Evolutionary conservation across 2,329 filamentous ascomycete species (phyloP).

Genomic region (Paecilomyces niveus): DNA sequence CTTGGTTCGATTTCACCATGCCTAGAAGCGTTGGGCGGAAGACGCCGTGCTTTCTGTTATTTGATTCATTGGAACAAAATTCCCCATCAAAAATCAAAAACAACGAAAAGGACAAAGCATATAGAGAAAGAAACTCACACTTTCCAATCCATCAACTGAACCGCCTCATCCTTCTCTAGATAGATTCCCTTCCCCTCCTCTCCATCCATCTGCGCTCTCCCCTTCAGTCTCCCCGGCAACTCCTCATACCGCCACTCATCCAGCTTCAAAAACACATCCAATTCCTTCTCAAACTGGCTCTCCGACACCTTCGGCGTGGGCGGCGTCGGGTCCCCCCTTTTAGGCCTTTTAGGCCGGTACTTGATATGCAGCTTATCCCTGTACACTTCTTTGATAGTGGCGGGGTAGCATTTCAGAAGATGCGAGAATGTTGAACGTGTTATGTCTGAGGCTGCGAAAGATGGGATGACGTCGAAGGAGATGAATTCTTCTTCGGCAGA

Average conservation of each 20-base stretch:
- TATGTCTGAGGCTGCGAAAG: conserved; percentile 19
- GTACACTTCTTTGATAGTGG: conserved; percentile 17
- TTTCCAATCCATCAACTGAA: conserved; percentile 38
- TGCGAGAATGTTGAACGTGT: conserved; percentile 16
- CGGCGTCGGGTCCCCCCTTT: conserved; percentile 1
- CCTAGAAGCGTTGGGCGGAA: conserved; percentile 33
- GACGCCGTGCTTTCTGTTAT: conserved; percentile 32
- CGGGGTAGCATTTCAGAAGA: conserved; percentile 19
- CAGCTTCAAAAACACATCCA: conserved; percentile 21
- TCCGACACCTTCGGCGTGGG: background rate
- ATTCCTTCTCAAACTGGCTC: conserved; percentile 11
- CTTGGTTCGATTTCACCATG: conserved; percentile 31
- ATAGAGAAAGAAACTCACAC: conserved; percentile 31
- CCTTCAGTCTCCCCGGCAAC: conserved; percentile 19
- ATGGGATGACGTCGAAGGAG: background rate
- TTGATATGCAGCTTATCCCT: conserved; percentile 15
- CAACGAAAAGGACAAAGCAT: background rate
- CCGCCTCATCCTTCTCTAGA: conserved; percentile 28
- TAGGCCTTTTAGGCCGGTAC: conserved; percentile 14
- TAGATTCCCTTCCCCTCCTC: conserved; percentile 7
- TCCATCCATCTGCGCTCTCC: conserved; percentile 9
- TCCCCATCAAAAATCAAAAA: conserved; percentile 9
- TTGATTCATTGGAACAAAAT: background rate
- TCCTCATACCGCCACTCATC: conserved; percentile 33
- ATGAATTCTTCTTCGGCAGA: background rate